Evolutionary conservation across 2,329 filamentous ascomycete species (phyloP), one percentile per base, ranked within the genome.

Genomic region (Verticillium longisporum): DNA sequence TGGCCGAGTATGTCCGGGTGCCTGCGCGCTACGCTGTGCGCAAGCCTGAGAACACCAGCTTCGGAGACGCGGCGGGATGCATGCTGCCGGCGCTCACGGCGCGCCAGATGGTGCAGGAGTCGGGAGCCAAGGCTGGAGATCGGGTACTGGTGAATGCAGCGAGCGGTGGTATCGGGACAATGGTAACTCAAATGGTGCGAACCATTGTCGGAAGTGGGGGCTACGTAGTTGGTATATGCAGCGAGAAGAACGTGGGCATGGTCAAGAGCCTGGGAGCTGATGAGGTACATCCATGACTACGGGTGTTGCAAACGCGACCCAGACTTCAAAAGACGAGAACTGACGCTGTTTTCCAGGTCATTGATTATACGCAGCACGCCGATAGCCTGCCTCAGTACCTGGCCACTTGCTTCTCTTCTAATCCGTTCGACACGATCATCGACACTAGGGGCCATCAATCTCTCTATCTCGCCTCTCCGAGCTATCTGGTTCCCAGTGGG

Each of bases 371-470:
- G 4, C 66, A 71, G 6, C 71, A 78, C 61, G 63, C 68, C 0
- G 11, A 50, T 18, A 64, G 72, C 4, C 66, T 84, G 1, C 64
- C 76, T 1, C 63, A 67, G 0, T 64, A 74, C 36, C 69, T 82
- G 9, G 66, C 69, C 0, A 59, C 67, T 7, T 58, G 65, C 55
- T 80, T 73, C 66, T 67, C 64, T 3, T 38, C 63, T 26, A 36
- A 64, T n/a, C 62, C 71, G 0, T 75, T 78, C 55, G 74, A 83
- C 66, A 66, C 77, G 54, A 76, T 84, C 58, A 73, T 83, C 55
- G 82, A 85, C 65, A 79, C 77, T 55, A 73, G 79, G 4, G 82
- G 82, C 13, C 74, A 74, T 26, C 78, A 82, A 55, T 67, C 77
- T 1, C 70, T 84, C 21, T 84, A 78, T 66, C 61, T 66, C 9